phyloP scores from a whole-genome alignment of 805 yeast species.

The Priceomyces fermenticarens region DNA sequence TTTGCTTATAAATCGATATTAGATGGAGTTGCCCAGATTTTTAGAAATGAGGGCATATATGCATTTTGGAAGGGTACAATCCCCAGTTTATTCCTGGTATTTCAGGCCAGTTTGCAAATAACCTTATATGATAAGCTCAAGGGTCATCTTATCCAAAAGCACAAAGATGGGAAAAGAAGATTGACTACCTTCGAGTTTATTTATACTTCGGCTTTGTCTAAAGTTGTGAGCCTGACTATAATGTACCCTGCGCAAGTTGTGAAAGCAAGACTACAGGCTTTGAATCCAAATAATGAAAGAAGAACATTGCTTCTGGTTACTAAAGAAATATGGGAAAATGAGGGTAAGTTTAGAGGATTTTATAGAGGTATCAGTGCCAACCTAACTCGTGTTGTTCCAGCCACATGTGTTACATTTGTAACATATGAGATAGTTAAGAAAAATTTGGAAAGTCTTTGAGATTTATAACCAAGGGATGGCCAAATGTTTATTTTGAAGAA shows the following conservation, averaged over 20 bases:
- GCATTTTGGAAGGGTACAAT: constrained; percentile 72
- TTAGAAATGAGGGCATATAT: constrained; percentile 51
- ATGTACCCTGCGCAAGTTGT: constrained; percentile 86
- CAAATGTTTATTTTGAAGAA: neutral
- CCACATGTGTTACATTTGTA: constrained; percentile 86
- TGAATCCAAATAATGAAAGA: constrained; percentile 16
- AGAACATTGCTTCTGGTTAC: constrained; percentile 31
- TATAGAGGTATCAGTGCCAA: constrained; percentile 84
- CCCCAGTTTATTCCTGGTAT: constrained; percentile 77
- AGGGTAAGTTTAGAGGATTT: constrained; percentile 61
- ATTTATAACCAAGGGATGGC: neutral
- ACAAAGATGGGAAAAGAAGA: constrained; percentile 8
- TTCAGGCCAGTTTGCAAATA: constrained; percentile 88
- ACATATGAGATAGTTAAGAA: constrained; percentile 65
- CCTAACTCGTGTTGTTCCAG: constrained; percentile 80
- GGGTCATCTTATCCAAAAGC: constrained; percentile 17
- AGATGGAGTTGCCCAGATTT: constrained; percentile 53
- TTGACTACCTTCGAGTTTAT: constrained; percentile 58
- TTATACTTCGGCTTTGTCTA: constrained; percentile 63
- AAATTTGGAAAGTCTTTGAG: neutral
- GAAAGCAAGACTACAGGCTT: constrained; percentile 67
- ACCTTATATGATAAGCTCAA: constrained; percentile 81
- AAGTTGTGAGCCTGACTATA: constrained; percentile 60
- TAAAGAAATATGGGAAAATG: constrained; percentile 38
- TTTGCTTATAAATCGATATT: constrained; percentile 57